A percentile compares a stretch with the other conserved stretches of the same genome.
phyloP scores from a whole-genome alignment of 164 flowering plant genomes.

The Buxus sempervirens region DNA sequence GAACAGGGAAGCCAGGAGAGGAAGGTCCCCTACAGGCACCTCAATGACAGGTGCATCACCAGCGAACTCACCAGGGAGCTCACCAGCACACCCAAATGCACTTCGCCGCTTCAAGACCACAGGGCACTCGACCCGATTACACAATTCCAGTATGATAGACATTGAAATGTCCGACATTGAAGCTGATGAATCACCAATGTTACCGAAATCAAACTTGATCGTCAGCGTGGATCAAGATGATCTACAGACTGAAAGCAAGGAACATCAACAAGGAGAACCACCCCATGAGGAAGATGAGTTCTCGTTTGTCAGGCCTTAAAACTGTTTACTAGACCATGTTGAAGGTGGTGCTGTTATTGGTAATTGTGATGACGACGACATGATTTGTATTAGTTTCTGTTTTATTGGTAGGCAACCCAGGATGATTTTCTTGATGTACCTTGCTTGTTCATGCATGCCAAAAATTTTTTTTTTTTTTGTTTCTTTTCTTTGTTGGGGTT shows the following conservation, averaged over 20 bases:
- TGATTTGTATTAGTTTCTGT: too few relatives aligned
- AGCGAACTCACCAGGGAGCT: constrained; percentile 11
- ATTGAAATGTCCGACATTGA: constrained; percentile 33
- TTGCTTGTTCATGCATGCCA: too few relatives aligned
- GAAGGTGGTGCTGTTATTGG: background rate
- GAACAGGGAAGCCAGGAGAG: constrained; percentile 30
- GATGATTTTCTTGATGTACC: too few relatives aligned
- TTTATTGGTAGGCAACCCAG: too few relatives aligned
- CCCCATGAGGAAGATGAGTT: constrained; percentile 16
- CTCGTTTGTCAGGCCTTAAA: constrained; percentile 14
- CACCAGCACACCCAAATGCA: constrained; percentile 15
- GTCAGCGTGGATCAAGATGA: constrained; percentile 13
- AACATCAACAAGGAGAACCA: background rate
- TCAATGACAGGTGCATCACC: constrained; percentile 39
- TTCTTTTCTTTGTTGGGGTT: too few relatives aligned
- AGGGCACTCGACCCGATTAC: constrained; percentile 13
- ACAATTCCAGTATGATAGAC: constrained; percentile 11
- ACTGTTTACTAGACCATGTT: constrained; percentile 5
- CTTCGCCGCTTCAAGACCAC: constrained; percentile 20
- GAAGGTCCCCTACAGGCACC: constrained; percentile 19
- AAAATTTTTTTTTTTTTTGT: too few relatives aligned
- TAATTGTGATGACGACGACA: too few relatives aligned
- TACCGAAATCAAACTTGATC: constrained; percentile 21
- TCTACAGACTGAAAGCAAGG: constrained; percentile 10
- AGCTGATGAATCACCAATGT: constrained; percentile 13